Conservation (phyloP, 2,329 filamentous ascomycete genomes). For the Cercospora berteroae region DNA sequence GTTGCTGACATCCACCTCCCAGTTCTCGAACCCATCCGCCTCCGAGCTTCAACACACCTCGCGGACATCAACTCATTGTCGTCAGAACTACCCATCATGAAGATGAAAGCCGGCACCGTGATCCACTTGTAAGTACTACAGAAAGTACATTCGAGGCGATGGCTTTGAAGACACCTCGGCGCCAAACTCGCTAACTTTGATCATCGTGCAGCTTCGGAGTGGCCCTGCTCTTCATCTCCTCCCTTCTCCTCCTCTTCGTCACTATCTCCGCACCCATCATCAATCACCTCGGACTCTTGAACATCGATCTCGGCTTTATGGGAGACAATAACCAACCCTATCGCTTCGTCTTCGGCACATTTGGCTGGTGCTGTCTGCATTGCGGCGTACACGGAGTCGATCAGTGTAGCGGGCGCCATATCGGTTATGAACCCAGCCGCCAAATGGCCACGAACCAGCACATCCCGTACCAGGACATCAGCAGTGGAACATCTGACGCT, state of each 20-base stretch:
- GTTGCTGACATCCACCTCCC: neutral
- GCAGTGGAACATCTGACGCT: conserved; percentile 40
- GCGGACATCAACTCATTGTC: neutral
- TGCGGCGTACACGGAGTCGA: conserved; percentile 34
- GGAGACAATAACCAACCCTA: conserved; percentile 36
- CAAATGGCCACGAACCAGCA: conserved; percentile 45
- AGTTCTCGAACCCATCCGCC: neutral
- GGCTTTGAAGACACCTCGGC: too few species aligned
- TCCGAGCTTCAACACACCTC: neutral
- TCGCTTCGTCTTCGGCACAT: conserved; percentile 56
- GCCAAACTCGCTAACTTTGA: neutral
- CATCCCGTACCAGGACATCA: conserved; percentile 45
- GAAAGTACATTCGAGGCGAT: neutral
- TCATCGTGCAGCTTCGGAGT: conserved; percentile 10
- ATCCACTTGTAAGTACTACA: conserved; percentile 2
- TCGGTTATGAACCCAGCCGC: conserved; percentile 58
- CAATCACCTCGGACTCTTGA: conserved; percentile 54
- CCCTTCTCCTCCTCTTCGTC: conserved; percentile 58
- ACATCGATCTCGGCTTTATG: conserved; percentile 49
- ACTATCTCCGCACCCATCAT: conserved; percentile 60
- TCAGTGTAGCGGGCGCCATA: conserved; percentile 48
- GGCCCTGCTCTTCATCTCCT: conserved; percentile 45
- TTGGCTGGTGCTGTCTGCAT: conserved; percentile 56
- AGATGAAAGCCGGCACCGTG: conserved; percentile 4
- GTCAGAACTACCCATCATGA: neutral